phyloP scores from a whole-genome alignment of 129 eudicot genomes.

The Silybum marianum region DNA sequence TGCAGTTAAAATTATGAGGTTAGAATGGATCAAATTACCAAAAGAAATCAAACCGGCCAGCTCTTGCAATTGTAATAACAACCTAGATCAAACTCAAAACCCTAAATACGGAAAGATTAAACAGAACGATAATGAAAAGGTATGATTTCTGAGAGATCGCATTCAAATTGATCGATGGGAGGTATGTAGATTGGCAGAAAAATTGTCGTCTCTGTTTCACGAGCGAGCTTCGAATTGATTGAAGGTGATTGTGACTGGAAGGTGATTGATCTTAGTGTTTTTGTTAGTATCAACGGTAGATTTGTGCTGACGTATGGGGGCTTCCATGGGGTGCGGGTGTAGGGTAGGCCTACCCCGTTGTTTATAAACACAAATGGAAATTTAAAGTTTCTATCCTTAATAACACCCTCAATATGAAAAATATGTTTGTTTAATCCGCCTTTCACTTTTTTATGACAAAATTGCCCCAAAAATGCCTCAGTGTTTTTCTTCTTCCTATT shows the following conservation, averaged over 20 bases:
- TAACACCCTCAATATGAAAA: neutral
- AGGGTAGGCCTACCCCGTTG: neutral
- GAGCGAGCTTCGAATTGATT: constrained; percentile 36
- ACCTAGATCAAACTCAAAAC: constrained; percentile 23
- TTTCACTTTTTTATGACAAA: neutral
- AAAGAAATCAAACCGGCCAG: constrained; percentile 15
- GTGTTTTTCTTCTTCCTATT: too few relatives aligned
- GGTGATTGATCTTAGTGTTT: constrained; percentile 30
- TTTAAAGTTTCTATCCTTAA: neutral
- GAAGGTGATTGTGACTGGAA: constrained; percentile 27
- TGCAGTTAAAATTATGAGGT: constrained; percentile 18
- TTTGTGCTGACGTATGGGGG: constrained; percentile 23
- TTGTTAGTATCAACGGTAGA: constrained; percentile 33
- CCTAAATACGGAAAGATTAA: constrained; percentile 1
- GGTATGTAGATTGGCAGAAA: constrained; percentile 14
- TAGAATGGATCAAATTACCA: constrained; percentile 20
- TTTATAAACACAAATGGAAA: neutral
- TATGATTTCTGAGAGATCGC: constrained; percentile 14
- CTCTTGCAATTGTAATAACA: constrained; percentile 9
- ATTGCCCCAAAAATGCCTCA: neutral
- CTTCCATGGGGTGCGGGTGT: constrained; percentile 9
- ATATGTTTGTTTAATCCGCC: neutral
- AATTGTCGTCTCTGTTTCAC: constrained; percentile 24
- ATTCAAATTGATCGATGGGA: constrained; percentile 22
- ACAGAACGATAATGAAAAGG: neutral